These are phyloP conservation scores for Alternaria postmessia DNA, from an alignment of 2,329 filamentous ascomycete species.

Conservation along the genomic window DNA sequence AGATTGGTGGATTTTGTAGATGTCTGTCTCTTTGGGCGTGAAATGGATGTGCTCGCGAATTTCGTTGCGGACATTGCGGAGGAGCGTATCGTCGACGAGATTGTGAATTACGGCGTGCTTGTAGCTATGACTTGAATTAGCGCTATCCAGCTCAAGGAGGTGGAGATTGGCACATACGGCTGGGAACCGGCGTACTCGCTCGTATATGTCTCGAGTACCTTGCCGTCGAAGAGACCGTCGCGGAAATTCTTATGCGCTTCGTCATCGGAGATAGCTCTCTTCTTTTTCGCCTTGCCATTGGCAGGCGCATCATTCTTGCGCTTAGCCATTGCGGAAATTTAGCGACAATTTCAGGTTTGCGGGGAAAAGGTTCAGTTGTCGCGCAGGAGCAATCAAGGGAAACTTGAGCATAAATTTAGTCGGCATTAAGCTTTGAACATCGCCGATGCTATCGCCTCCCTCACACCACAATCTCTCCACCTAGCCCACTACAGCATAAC, in stretches of 20 bases:
- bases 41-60: slow-evolving; percentile 92
- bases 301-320: slow-evolving; percentile 53
- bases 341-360: slow-evolving; percentile 32
- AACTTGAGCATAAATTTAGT: slow-evolving; percentile 24
- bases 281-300: slow-evolving; percentile 55
- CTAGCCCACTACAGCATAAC: slow-evolving; percentile 7
- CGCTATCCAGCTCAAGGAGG: neutral
- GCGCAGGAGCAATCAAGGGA: slow-evolving; percentile 8
- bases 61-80: slow-evolving; percentile 86
- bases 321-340: slow-evolving; percentile 41
- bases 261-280: slow-evolving; percentile 52
- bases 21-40: slow-evolving; percentile 98
- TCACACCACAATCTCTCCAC: slow-evolving; percentile 28
- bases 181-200: slow-evolving; percentile 50
- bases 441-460: slow-evolving; percentile 18
- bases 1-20: slow-evolving; percentile 99
- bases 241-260: slow-evolving; percentile 52
- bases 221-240: slow-evolving; percentile 49
- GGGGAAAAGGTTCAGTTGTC: slow-evolving; percentile 8
- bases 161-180: slow-evolving; percentile 42
- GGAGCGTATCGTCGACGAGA: slow-evolving; percentile 80
- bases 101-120: slow-evolving; percentile 89
- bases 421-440: slow-evolving; percentile 17
- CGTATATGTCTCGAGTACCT: slow-evolving; percentile 46
- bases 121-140: slow-evolving; percentile 63